Evolutionary conservation across 805 yeast species (phyloP).

Genomic region (Martiniozyma abietophila): DNA sequence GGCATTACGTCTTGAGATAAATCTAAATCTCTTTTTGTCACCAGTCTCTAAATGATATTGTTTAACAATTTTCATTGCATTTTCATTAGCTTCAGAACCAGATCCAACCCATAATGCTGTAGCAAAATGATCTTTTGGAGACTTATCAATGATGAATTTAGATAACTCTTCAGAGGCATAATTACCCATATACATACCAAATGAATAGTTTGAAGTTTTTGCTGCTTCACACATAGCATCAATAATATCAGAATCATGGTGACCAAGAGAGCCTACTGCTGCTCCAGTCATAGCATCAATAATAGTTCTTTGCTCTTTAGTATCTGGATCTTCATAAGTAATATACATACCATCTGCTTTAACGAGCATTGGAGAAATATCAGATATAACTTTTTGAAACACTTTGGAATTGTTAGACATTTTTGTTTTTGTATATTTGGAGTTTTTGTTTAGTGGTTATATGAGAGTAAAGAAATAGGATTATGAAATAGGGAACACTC

Average conservation of each 20-base stretch:
- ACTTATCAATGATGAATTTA: slow-evolving; percentile 33
- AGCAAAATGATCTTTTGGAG: slow-evolving; percentile 31
- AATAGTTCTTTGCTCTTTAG: slow-evolving; percentile 27
- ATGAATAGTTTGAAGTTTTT: slow-evolving; percentile 29
- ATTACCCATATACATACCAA: slow-evolving; percentile 27
- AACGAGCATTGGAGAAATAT: slow-evolving; percentile 14
- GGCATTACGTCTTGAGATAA: slow-evolving; percentile 35
- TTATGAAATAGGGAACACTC: too few species aligned
- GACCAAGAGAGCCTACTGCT: slow-evolving; percentile 43
- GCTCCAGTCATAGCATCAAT: slow-evolving; percentile 44
- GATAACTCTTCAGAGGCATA: slow-evolving; percentile 35
- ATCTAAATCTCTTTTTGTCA: slow-evolving; percentile 31
- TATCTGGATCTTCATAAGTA: slow-evolving; percentile 30
- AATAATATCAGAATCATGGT: slow-evolving; percentile 32
- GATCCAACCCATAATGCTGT: slow-evolving; percentile 48
- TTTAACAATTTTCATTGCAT: slow-evolving; percentile 61
- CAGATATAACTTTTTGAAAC: slow-evolving; percentile 18
- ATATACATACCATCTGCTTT: slow-evolving; percentile 17
- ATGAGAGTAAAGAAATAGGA: too few species aligned
- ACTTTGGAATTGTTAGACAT: slow-evolving; percentile 13
- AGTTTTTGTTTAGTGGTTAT: too few species aligned
- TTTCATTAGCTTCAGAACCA: slow-evolving; percentile 77
- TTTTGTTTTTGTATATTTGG: neutral
- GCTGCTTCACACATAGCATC: slow-evolving; percentile 32
- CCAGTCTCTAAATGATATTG: slow-evolving; percentile 38